Percentiles rank a stretch among this genome's conserved stretches.
phyloP scores from a whole-genome alignment of 1,139 yeast genomes.

The Pichia sorboxylosa region DNA sequence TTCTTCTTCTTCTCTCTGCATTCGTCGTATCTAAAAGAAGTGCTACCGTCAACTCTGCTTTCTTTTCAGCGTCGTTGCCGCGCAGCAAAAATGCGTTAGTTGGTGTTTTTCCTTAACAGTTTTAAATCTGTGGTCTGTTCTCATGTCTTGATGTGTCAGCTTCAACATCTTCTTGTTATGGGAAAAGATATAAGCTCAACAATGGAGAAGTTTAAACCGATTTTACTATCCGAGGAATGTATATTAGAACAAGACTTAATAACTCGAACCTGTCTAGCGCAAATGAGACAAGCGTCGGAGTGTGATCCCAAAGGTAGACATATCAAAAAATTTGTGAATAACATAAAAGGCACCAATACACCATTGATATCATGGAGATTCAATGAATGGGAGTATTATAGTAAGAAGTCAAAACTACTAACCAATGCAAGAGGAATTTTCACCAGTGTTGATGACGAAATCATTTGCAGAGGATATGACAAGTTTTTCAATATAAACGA shows the following conservation, averaged over 20 bases:
- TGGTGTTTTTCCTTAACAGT: too few relatives aligned
- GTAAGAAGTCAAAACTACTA: constrained; percentile 45
- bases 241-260: not conserved
- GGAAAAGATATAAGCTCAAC: too few relatives aligned
- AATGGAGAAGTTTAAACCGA: too few relatives aligned
- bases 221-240: too few relatives aligned
- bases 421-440: constrained; percentile 78
- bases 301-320: constrained; percentile 1
- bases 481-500: constrained; percentile 85
- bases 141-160: too few relatives aligned
- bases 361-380: constrained; percentile 60
- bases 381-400: constrained; percentile 78
- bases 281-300: not conserved
- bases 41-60: too few relatives aligned
- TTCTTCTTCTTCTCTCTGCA: too few relatives aligned
- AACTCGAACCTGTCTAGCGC: not conserved
- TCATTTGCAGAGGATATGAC: constrained; percentile 82
- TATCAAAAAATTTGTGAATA: constrained; percentile 26
- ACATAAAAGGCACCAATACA: constrained; percentile 22
- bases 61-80: too few relatives aligned
- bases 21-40: too few relatives aligned
- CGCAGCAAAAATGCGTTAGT: too few relatives aligned
- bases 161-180: too few relatives aligned
- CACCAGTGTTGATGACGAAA: constrained; percentile 37
- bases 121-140: too few relatives aligned